phyloP scores from a whole-genome alignment of 306 rosid species.

The Styphnolobium japonicum region DNA sequence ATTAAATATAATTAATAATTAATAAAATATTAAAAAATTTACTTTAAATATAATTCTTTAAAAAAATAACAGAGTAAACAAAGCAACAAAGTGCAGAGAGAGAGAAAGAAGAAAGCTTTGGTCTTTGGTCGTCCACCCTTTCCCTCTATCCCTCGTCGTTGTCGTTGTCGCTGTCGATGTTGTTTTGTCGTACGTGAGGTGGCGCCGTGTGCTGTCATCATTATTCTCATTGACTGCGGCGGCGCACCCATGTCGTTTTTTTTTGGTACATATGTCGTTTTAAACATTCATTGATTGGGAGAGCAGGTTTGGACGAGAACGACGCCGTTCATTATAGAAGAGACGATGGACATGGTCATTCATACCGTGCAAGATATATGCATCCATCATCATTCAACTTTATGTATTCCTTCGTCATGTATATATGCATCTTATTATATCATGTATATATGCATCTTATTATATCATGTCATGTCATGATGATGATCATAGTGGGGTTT shows the following conservation, averaged over 20 bases:
- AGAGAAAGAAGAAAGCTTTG: neutral
- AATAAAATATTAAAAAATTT: no score
- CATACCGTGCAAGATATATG: neutral
- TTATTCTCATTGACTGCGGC: conserved; percentile 35
- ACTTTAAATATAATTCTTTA: no score
- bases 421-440: neutral
- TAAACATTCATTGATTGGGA: neutral
- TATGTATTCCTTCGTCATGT: neutral
- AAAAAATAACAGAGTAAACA: neutral
- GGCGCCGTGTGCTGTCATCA: conserved; percentile 25
- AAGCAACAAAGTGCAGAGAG: neutral
- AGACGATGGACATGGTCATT: neutral
- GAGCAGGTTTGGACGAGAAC: conserved; percentile 1
- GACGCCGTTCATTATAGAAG: neutral
- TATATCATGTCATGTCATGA: neutral
- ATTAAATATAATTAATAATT: no score
- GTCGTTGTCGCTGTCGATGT: neutral
- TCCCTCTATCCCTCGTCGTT: neutral
- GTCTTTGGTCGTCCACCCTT: neutral
- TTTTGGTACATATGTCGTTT: no score
- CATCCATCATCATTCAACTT: neutral
- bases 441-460: neutral
- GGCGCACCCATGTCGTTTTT: conserved; percentile 24
- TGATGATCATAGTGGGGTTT: neutral
- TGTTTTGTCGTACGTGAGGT: conserved; percentile 13